Evolutionary conservation across 805 yeast genomes (phyloP).

Genomic region (Wickerhamiella nectarea): DNA sequence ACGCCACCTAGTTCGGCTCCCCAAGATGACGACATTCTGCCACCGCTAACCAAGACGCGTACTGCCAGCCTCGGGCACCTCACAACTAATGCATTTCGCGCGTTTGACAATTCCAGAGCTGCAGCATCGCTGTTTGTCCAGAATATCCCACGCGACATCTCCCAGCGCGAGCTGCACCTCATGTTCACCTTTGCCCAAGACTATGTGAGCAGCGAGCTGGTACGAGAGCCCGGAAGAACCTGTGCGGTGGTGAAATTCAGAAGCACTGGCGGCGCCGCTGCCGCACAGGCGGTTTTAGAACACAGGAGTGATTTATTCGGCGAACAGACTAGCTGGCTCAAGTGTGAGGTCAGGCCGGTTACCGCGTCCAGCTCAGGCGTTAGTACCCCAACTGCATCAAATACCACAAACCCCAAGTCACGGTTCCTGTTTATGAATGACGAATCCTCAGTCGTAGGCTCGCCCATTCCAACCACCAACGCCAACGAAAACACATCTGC

Average conservation of each 20-base stretch:
- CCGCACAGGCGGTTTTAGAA: slow-evolving; percentile 22
- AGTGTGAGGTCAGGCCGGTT: slow-evolving; percentile 11
- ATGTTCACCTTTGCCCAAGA: slow-evolving; percentile 30
- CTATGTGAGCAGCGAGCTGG: slow-evolving; percentile 23
- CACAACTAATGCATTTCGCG: slow-evolving; percentile 6
- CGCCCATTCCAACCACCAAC: background rate
- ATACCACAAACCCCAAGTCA: slow-evolving; percentile 3
- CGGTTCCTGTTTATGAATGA: slow-evolving; percentile 12
- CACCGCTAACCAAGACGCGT: slow-evolving; percentile 9
- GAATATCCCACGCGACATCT: slow-evolving; percentile 28
- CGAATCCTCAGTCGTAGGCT: background rate
- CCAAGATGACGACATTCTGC: slow-evolving; percentile 9
- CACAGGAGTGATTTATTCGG: slow-evolving; percentile 22
- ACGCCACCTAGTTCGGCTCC: slow-evolving; percentile 2
- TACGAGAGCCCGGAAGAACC: slow-evolving; percentile 16
- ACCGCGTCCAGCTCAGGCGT: slow-evolving; percentile 6
- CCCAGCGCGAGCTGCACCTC: slow-evolving; percentile 27
- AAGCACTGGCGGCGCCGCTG: slow-evolving; percentile 21
- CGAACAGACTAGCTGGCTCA: slow-evolving; percentile 9
- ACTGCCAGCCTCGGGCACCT: slow-evolving; percentile 10
- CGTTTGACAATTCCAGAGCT: slow-evolving; percentile 2
- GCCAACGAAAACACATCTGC: slow-evolving; percentile 6
- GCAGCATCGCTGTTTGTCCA: slow-evolving; percentile 19
- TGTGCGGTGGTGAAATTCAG: slow-evolving; percentile 23
- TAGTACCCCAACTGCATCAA: slow-evolving; percentile 1